A percentile compares a stretch with the other conserved stretches of the same genome.
phyloP scores from a whole-genome alignment of 305 asterid genomes.

The Solanum hybrid region DNA sequence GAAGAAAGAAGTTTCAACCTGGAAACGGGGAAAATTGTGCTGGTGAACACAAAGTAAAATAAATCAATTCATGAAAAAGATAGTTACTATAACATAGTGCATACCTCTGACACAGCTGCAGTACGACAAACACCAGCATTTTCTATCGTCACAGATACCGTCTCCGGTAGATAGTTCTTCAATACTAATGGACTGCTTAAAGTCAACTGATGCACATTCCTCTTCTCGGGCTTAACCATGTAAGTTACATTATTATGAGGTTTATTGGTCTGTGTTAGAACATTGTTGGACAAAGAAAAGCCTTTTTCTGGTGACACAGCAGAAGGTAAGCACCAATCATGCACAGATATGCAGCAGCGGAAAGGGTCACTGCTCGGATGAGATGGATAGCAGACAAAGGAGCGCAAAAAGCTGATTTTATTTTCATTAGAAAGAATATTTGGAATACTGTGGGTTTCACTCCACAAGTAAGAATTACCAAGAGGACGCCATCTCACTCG shows the following conservation, averaged over 20 bases:
- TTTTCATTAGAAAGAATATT: conserved; percentile 73
- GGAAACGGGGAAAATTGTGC: conserved; percentile 24
- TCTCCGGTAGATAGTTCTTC: conserved; percentile 73
- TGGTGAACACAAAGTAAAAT: conserved; percentile 13
- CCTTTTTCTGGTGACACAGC: conserved; percentile 36
- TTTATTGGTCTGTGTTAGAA: conserved; percentile 25
- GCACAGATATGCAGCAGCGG: conserved; percentile 85
- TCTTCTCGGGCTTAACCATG: conserved; percentile 42
- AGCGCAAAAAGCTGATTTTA: conserved; percentile 61
- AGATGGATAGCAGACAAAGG: conserved; percentile 94
- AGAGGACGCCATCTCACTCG: conserved; percentile 91
- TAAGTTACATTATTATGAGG: conserved; percentile 26
- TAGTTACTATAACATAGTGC: conserved; percentile 6
- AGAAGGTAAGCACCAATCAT: conserved; percentile 58
- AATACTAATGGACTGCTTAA: conserved; percentile 70
- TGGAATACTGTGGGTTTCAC: conserved; percentile 82
- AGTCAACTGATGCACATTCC: conserved; percentile 58
- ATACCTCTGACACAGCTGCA: conserved; percentile 68
- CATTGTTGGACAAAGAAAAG: conserved; percentile 23
- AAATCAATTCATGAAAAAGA: neutral
- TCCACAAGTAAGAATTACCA: conserved; percentile 84
- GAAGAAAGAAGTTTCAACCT: conserved; percentile 88
- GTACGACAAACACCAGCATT: conserved; percentile 64
- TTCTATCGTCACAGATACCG: conserved; percentile 66
- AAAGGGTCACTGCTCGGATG: conserved; percentile 91